phyloP scores from a whole-genome alignment of 1,139 yeast genomes.

The Hyphopichia burtonii region DNA sequence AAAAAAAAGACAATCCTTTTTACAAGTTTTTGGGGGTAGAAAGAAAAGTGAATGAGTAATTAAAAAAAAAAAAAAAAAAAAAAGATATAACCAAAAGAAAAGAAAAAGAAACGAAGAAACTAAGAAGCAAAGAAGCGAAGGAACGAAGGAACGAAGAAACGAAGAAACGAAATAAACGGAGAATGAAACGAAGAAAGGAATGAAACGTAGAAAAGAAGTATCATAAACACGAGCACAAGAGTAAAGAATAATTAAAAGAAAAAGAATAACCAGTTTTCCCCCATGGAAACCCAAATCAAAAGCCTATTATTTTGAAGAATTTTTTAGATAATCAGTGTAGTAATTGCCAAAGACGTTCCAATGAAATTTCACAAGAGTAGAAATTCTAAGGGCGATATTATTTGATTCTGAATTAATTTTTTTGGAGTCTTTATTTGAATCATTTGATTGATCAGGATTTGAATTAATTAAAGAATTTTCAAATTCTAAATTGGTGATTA shows the following conservation, averaged over 20 bases:
- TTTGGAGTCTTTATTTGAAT: background rate
- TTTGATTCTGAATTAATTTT: conserved; percentile 36
- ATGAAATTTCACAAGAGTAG: conserved; percentile 65
- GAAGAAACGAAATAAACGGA: conserved; percentile 3
- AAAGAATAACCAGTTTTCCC: background rate
- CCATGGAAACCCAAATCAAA: no score
- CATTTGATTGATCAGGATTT: background rate
- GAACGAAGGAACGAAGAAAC: conserved; percentile 2
- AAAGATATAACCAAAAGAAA: conserved; percentile 3
- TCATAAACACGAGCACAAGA: background rate
- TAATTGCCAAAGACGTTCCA: conserved; percentile 70
- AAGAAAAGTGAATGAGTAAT: background rate
- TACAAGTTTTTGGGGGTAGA: background rate
- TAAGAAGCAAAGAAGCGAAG: conserved; percentile 3
- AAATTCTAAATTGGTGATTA: conserved; percentile 18
- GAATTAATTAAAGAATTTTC: conserved; percentile 1
- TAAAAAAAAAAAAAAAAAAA: background rate
- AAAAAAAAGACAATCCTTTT: background rate
- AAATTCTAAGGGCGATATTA: conserved; percentile 51
- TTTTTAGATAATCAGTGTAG: conserved; percentile 31
- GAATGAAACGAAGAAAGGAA: conserved; percentile 4
- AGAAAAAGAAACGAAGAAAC: conserved; percentile 1
- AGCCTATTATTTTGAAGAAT: background rate
- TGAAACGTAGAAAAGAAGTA: background rate
- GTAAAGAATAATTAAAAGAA: conserved; percentile 5